Base-by-base conservation (phyloP, 1,284 basidiomycete species). In the Heterobasidion occidentale region DNA sequence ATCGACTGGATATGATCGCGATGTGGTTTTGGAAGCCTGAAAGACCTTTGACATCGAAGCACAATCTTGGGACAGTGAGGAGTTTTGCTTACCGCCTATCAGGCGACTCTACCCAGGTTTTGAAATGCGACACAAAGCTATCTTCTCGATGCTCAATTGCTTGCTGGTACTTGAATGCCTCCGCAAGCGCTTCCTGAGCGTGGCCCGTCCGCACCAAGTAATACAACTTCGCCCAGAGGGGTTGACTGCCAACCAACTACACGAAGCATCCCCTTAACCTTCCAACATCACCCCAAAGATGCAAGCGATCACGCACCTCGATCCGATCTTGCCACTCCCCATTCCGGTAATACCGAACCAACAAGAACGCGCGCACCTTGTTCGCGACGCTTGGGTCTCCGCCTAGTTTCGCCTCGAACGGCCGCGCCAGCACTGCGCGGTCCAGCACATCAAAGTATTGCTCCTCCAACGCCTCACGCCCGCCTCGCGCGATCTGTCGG, bases 201-300 rank as follows among this genome's bases (percentile, higher is more conserved):
- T 95, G 86, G 1, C 96, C 97, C 2, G 89, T 89, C 34, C 96
- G 86, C 8, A 99, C 77, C 9, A 99, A 81, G 71, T 91, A 94
- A 73, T 92, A 99, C 46, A 97, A 71, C 58, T 90, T 86, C 12
- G 95, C 95, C 94, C 94, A 99, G 14, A 98, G 66, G 7, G 94
- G 93, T 63, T 89, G 86, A 14, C 90, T 88, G 53, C 86, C 84
- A 27, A 95, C 83, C 54, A 92, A 75, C 88, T 94, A 6, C 5
- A 27, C 5, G 27, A 27, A 27, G 6, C 58, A 27, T 49, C 55
- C 57, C 35, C 17, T 8, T 17, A 27, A 6, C 27, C 27, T 42
- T 12, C 19, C 36, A 8, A 51, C 4, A 45, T 20, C 27, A 7
- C 15, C 9, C 12, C 33, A 33, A 17, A 48, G 36, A 4, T 11